Base-by-base conservation (phyloP, 805 yeast genomes). In the Cephaloascus fragrans region DNA sequence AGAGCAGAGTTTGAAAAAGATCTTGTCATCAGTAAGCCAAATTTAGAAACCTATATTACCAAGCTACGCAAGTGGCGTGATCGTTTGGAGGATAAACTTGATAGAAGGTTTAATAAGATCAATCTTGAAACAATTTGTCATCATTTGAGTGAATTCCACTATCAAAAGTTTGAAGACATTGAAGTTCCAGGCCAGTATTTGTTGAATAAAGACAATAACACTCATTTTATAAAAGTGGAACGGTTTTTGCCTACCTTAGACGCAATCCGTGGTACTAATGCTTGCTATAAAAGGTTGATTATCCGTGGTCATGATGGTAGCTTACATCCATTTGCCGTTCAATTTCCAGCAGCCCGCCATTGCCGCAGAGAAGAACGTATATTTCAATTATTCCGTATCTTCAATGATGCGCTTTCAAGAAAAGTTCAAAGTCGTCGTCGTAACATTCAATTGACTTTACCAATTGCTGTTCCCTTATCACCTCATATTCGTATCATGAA, bases 181-280 rank as follows among this genome's bases (percentile, higher is more conserved):
- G 98, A 93, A 57, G 80, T 93, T 42, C 98, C 98, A 0, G 98
- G 99, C 2, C 99, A 93, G 55, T 93, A 93, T 53, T 64, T 89
- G 53, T 67, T 87, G 63, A 84, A 86, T 56, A 83, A 81, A 55
- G 97, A 90, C 51, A 87, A 73, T 57, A 90, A 86, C 55, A 59
- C 75, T n/a, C 96, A 90, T 57, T 94, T 93, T 56, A 74, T 87
- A 37, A 93, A 93, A 69, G 85, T 93, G 51, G 97, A 88, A 45
- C 70, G 98, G 41, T 94, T 93, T 61, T 62, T 93, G 57, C 94
- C 97, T 2, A 77, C 85, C 0, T 76, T 93, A 39, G 95, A 87
- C 43, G 73, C 89, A 45, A 84, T 88, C 3, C 77, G 98, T 42
- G 95, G 96, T 1, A 82, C 90, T 2, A 85, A 85, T 43, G 83